phyloP scores from a whole-genome alignment of 73 alveolate genomes.

The Uronychia setigera region DNA sequence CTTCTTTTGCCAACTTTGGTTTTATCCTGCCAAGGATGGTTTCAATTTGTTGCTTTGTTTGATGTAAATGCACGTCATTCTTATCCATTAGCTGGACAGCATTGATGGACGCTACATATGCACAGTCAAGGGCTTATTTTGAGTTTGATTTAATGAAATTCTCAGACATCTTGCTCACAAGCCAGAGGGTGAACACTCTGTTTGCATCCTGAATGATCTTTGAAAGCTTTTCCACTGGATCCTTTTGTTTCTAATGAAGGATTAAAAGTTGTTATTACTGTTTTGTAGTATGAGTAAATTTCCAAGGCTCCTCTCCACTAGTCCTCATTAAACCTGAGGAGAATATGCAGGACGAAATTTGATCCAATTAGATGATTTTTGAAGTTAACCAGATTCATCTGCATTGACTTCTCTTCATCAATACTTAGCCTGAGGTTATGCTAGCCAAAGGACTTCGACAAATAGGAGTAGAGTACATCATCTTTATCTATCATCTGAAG shows the following conservation, averaged over 20 bases:
- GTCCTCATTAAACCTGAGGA: neutral
- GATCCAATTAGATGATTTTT: neutral
- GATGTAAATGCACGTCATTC: neutral
- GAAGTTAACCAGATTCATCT: neutral
- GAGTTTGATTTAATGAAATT: neutral
- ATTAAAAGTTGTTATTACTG: neutral
- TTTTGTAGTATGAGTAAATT: neutral
- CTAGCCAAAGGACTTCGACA: neutral
- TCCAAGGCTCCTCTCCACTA: neutral
- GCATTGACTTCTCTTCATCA: neutral
- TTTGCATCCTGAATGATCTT: conserved; percentile 3
- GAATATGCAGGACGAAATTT: neutral
- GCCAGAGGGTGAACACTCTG: conserved; percentile 1
- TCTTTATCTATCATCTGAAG: neutral
- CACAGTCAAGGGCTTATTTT: neutral
- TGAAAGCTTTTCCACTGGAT: neutral
- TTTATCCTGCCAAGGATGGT: neutral
- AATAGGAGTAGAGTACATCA: neutral
- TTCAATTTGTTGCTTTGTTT: neutral
- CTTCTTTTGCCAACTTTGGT: neutral
- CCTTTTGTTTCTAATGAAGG: neutral
- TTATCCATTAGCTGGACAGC: neutral
- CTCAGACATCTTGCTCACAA: neutral
- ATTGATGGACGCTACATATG: neutral
- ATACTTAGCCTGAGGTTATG: neutral